Base-by-base conservation (phyloP, 2,329 filamentous ascomycete genomes). In the Cryphonectria radicalis region DNA sequence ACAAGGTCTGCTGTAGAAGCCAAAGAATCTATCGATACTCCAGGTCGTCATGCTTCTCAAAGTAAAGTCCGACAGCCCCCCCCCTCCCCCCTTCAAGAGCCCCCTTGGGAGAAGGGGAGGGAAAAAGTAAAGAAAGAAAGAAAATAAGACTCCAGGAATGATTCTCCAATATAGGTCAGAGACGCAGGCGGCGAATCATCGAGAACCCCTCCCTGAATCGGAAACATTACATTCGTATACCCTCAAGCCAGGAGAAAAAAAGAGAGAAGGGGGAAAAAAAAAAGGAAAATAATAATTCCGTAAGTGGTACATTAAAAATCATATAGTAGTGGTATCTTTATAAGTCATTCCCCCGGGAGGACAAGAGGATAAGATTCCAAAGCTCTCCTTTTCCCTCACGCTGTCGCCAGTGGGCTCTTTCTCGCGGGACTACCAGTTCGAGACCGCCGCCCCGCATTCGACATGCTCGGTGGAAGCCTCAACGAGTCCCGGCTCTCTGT, bases 401-500 rank as follows among this genome's bases (percentile, higher is more conserved):
- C 83, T 62, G 82, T 80, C 82, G 87, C 85, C 63, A 88, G 77
- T 0, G 88, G 87, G 73, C 87, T 90, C 78, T 90, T 90, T 75
- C 89, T 82, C 13, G 89, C 90, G 11, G 87, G 88, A 76, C 88
- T 90, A 28, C 82, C 84, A 22, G 86, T 89, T 78, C 88, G 83
- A 22, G 66, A 68, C 40, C 72, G 67, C 79, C 88, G 80, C 35
- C 88, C 88, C 1, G 87, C 87, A 66, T 84, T 86, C 70, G 87
- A 85, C 35, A 86, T 64, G 75, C 83, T 87, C 19, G 88, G 78
- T 11, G 84, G 86, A 22, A 87, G 85, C 63, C 63, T 50, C 53
- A 98, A 81, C 71, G 93, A 87, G 78, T 98, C 96, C 68, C 94
- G 86, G 78, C 94, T 97, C 78, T 98, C 95, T 0, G 93, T 97